A percentile compares a stretch with the other conserved stretches of the same genome.
Evolutionary conservation across 805 yeast species (phyloP).

Genomic region (Wilhelminamyces savonicus): DNA sequence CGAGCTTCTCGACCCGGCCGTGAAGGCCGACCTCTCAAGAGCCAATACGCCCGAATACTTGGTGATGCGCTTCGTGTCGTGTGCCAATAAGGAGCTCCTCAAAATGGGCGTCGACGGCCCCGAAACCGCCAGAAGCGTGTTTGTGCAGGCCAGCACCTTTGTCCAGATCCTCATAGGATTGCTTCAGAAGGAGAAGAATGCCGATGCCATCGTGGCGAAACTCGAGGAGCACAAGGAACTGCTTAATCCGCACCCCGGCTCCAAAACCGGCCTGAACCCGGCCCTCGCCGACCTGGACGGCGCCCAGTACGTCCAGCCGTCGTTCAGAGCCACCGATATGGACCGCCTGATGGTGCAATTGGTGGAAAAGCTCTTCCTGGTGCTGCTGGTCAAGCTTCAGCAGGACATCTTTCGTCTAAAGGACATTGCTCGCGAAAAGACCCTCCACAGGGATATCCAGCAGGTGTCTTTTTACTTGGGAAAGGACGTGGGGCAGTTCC

Average conservation of each 20-base stretch:
- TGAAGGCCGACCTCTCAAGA: constrained; percentile 24
- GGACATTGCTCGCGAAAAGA: constrained; percentile 32
- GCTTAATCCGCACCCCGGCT: constrained; percentile 18
- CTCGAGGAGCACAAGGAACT: constrained; percentile 37
- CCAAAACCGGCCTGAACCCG: neutral
- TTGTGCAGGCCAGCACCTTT: constrained; percentile 29
- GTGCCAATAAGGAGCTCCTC: constrained; percentile 46
- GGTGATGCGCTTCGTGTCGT: constrained; percentile 46
- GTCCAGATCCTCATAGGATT: constrained; percentile 31
- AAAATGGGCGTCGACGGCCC: constrained; percentile 27
- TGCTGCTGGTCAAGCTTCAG: constrained; percentile 46
- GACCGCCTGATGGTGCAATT: constrained; percentile 37
- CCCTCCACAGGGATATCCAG: constrained; percentile 30
- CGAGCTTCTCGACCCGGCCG: constrained; percentile 45
- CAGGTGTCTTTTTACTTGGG: constrained; percentile 26
- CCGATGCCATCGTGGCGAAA: constrained; percentile 35
- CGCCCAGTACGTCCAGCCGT: constrained; percentile 34
- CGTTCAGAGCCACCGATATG: constrained; percentile 51
- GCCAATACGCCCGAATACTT: constrained; percentile 39
- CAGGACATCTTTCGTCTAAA: constrained; percentile 43
- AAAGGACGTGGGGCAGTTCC: constrained; percentile 37
- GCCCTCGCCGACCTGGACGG: constrained; percentile 1
- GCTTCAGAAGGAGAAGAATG: constrained; percentile 30
- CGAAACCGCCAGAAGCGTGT: constrained; percentile 27
- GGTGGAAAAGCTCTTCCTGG: constrained; percentile 43